These are phyloP conservation scores for Abortiporus biennis DNA, from an alignment of 1,284 basidiomycete species.

Conservation along the genomic window DNA sequence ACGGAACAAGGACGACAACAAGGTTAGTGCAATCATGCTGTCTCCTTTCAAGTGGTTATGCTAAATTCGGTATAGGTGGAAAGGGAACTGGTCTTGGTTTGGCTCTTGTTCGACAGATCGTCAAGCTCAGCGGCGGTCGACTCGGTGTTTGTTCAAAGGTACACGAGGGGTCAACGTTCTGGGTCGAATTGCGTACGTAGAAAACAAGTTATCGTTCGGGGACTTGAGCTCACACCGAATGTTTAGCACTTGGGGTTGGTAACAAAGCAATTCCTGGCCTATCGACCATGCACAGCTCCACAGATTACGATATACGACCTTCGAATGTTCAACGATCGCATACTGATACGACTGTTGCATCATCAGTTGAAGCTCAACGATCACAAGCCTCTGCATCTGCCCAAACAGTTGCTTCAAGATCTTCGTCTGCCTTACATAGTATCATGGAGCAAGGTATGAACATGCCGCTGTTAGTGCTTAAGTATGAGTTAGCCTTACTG, in stretches of 20 bases:
- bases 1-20: constrained; percentile 79
- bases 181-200: constrained; percentile 71
- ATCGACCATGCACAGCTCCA: not conserved
- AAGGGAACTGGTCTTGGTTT: constrained; percentile 88
- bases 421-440: constrained; percentile 49
- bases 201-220: no score
- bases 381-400: not conserved
- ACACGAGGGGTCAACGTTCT: constrained; percentile 65
- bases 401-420: constrained; percentile 17
- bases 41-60: no score
- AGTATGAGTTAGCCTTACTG: not conserved
- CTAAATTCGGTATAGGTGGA: constrained; percentile 37
- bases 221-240: constrained; percentile 2
- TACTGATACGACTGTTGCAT: no score
- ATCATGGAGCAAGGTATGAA: constrained; percentile 76
- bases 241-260: constrained; percentile 31
- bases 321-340: no score
- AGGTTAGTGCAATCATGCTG: constrained; percentile 34
- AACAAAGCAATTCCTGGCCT: constrained; percentile 10
- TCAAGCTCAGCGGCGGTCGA: constrained; percentile 77
- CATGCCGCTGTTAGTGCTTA: constrained; percentile 12
- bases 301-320: no score
- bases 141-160: constrained; percentile 67
- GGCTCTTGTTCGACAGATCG: constrained; percentile 85
- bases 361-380: constrained; percentile 2